phyloP scores from a whole-genome alignment of 257 asterid genomes.

The Asclepias syriaca region DNA sequence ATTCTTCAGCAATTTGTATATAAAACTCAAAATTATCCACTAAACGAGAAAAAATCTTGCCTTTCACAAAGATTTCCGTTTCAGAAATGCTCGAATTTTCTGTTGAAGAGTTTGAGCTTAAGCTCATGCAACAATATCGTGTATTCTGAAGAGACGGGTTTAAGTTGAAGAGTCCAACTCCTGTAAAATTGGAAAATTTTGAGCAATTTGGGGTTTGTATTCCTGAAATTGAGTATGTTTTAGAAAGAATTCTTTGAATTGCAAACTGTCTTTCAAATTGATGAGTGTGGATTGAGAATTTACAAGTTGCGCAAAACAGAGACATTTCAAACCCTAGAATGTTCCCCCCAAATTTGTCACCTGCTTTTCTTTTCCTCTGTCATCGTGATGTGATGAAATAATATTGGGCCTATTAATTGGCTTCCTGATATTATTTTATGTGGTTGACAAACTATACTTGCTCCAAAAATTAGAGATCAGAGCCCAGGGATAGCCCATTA shows the following conservation, averaged over 20 bases:
- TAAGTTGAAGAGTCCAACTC: neutral
- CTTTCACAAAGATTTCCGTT: slow-evolving; percentile 38
- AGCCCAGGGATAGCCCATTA: too few species aligned
- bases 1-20: neutral
- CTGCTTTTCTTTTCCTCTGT: neutral
- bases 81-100: slow-evolving; percentile 22
- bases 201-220: slow-evolving; percentile 7
- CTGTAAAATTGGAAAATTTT: slow-evolving; percentile 18
- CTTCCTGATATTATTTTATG: neutral
- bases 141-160: slow-evolving; percentile 11
- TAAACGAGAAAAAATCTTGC: slow-evolving; percentile 11
- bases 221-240: slow-evolving; percentile 9
- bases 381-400: neutral
- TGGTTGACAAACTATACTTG: neutral
- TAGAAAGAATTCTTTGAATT: slow-evolving; percentile 18
- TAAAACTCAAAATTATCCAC: neutral
- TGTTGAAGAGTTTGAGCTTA: slow-evolving; percentile 24
- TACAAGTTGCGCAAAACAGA: slow-evolving; percentile 20
- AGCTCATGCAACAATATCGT: slow-evolving; percentile 13
- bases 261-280: slow-evolving; percentile 14
- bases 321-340: slow-evolving; percentile 33
- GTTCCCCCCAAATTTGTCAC: too few species aligned
- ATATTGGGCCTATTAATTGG: neutral
- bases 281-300: slow-evolving; percentile 23
- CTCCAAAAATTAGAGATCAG: too few species aligned